Evolutionary conservation across 352 stramenopile species (phyloP), one percentile per base, ranked within the genome.

Genomic region (Pythium plurisporium): DNA sequence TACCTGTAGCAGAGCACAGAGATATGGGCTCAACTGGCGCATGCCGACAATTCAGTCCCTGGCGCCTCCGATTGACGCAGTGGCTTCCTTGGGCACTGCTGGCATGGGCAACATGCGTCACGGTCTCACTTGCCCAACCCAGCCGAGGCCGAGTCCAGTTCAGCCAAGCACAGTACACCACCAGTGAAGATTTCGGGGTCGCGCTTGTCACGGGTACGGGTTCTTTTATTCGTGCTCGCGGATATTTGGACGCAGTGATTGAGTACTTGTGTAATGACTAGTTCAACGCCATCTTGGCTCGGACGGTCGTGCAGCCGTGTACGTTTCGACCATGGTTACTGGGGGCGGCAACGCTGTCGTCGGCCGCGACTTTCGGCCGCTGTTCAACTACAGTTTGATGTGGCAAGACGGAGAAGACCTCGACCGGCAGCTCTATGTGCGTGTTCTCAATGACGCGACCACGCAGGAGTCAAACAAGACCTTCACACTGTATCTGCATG

Each of bases 371-470:
- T 89, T 79, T 44, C 72, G 70, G 33, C 59, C 72, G 4, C 45
- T 87, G 6, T 86, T 74, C 57, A 91, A 91, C 55, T 52, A 74
- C 19, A 91, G 80, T 64, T 56, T 91, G n/a, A 67, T 87, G 27
- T 91, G 80, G 80, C 75, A 91, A 34, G 78, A 91, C 53, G 74
- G 80, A 20, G 78, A 89, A 36, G 73, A 84, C 50, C 61, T 74
- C 8, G 80, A 91, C 56, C 83, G 82, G 50, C 70, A 80, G 33
- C 65, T 91, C 2, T 87, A 89, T 52, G 34, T 91, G 8, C 69
- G 69, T 9, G 52, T 91, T 4, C 69, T 86, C 23, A 89, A 91
- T 34, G 80, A 91, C 23, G 69, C 66, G 0, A 51, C 50, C 3
- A 76, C 80, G 0, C 74, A 91, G 52, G 76, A 89, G 45, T 48